phyloP scores from a whole-genome alignment of 768 basidiomycete genomes.

The Austroboletus eburneus region DNA sequence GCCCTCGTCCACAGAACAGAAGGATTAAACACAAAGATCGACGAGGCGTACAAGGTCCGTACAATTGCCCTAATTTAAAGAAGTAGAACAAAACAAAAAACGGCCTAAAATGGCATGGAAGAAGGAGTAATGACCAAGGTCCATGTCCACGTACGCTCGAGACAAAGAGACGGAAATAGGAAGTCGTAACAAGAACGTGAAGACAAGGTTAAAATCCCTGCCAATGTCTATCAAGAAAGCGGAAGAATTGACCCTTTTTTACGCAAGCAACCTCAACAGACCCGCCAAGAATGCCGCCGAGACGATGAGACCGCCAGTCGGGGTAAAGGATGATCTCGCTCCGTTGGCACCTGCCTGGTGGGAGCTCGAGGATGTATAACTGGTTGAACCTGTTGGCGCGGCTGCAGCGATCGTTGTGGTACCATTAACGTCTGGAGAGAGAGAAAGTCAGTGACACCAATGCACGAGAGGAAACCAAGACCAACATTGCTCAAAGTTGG shows the following conservation, averaged over 20 bases:
- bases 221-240: background rate
- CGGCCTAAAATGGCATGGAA: too few relatives aligned
- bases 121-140: too few relatives aligned
- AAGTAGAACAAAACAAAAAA: too few relatives aligned
- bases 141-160: too few relatives aligned
- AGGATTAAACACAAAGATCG: too few relatives aligned
- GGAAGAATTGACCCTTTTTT: background rate
- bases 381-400: background rate
- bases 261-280: conserved; percentile 20
- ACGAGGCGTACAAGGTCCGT: too few relatives aligned
- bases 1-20: too few relatives aligned
- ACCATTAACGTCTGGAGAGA: conserved; percentile 19
- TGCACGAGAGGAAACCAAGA: background rate
- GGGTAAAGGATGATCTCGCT: conserved; percentile 1
- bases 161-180: too few relatives aligned
- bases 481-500: conserved; percentile 45
- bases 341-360: background rate
- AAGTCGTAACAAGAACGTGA: too few relatives aligned
- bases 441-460: conserved; percentile 17
- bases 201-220: too few relatives aligned
- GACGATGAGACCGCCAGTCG: conserved; percentile 9
- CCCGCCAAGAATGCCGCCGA: conserved; percentile 14
- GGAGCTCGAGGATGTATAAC: conserved; percentile 6
- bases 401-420: conserved; percentile 19
- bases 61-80: too few relatives aligned